Evolutionary conservation across 1,139 yeast species (phyloP), one percentile per base, ranked within the genome.

Genomic region (Pichia sp.): DNA sequence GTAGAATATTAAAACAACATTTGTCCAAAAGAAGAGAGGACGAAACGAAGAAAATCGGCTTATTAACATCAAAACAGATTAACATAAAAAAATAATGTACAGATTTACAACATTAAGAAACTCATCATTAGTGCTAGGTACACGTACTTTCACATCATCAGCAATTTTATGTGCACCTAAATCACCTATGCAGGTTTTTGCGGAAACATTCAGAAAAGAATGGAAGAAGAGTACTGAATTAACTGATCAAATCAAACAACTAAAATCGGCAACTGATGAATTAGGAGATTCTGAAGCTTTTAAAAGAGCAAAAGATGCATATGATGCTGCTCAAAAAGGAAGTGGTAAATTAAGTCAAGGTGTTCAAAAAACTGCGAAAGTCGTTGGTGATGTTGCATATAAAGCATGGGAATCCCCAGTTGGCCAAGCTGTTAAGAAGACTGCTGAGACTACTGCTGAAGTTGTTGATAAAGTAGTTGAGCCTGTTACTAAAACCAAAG

Each of bases 351-450:
- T 96, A 11, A 90, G 95, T 4, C 79, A 84, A 64, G 86, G 89
- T 41, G 79, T 89, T 50, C 79, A 80, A 59, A 86, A 86, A 68
- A 92, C 97, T 3, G 97, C 97, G n/a, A 88, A 85, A 60, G 94
- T 83, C 34, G 88, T 92, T 29, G 98, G 97, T 48, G 83, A 78
- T 48, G 95, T 82, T 41, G 98, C 97, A 4, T 75, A 78, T 42
- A 83, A 83, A 54, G 97, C 97, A 0, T 94, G 99, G 99, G 97
- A 94, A 53, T 88, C 97, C 2, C 89, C 92, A 32, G 86, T 92
- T 43, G 92, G 96, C 55, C 82, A 84, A 67, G 85, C 83, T 45
- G 92, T 96, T 18, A 79, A 98, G 63, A 75, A 80, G 39, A 88
- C 89, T 0, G 94, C 89, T 15, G 77, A 76, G 54, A 77, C 78